Conservation (phyloP, 768 basidiomycete genomes). For the Kwoniella heveanensis region DNA sequence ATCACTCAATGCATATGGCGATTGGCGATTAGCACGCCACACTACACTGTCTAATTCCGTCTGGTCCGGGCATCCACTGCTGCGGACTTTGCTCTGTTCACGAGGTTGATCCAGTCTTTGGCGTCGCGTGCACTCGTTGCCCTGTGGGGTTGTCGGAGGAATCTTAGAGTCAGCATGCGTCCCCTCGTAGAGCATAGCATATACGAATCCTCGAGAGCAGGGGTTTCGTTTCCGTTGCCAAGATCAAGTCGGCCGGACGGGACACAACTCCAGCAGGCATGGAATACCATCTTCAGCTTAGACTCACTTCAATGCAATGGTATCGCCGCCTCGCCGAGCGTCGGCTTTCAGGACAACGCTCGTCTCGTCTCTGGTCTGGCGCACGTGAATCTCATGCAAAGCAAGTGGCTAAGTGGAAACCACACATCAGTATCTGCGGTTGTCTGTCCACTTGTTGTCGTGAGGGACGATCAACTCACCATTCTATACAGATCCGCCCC, state of each 20-base stretch:
- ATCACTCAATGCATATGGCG: no score
- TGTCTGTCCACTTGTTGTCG: no score
- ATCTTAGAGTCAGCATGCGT: no score
- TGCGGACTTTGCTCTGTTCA: slow-evolving; percentile 27
- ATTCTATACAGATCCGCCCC: slow-evolving; percentile 76
- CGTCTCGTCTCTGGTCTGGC: slow-evolving; percentile 38
- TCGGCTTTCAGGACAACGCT: slow-evolving; percentile 67
- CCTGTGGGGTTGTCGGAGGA: slow-evolving; percentile 12
- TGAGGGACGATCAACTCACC: slow-evolving; percentile 60
- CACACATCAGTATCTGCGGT: neutral
- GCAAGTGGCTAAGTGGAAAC: slow-evolving; percentile 63
- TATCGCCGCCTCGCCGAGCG: slow-evolving; percentile 74
- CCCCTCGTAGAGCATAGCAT: no score
- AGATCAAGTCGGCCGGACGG: neutral
- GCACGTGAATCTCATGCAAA: slow-evolving; percentile 52
- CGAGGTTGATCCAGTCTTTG: slow-evolving; percentile 38
- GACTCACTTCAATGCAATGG: slow-evolving; percentile 56
- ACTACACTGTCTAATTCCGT: neutral
- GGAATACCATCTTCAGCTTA: neutral
- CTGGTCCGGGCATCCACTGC: slow-evolving; percentile 16
- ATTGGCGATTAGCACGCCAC: no score
- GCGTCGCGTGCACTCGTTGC: slow-evolving; percentile 29
- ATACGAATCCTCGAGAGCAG: no score
- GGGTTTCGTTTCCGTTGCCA: no score
- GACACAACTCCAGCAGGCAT: no score